Conservation (phyloP, 805 yeast genomes). For the Brettanomyces custersianus region DNA sequence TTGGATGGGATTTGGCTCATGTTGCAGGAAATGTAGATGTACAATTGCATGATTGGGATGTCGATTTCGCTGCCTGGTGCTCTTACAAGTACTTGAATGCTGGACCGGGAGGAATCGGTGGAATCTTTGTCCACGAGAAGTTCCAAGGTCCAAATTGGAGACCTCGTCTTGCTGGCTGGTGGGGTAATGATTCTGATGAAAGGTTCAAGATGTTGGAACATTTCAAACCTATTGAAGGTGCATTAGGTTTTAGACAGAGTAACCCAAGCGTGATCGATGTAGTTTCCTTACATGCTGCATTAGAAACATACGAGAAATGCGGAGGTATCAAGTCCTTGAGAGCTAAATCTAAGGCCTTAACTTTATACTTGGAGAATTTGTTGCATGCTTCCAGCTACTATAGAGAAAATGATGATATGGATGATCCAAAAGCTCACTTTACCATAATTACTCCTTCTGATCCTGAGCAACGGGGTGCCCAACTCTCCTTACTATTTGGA, state of each 20-base stretch:
- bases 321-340: constrained; percentile 62
- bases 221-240: constrained; percentile 78
- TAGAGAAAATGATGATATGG: constrained; percentile 19
- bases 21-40: constrained; percentile 84
- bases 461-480: constrained; percentile 63
- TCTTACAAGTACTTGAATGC: constrained; percentile 84
- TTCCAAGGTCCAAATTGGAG: constrained; percentile 22
- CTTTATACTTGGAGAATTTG: constrained; percentile 43
- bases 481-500: constrained; percentile 64
- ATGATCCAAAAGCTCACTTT: constrained; percentile 32
- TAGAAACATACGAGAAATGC: constrained; percentile 46
- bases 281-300: constrained; percentile 59
- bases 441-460: constrained; percentile 67
- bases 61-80: constrained; percentile 94
- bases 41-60: constrained; percentile 75
- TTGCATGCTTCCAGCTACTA: constrained; percentile 41
- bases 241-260: constrained; percentile 81
- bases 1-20: constrained; percentile 96
- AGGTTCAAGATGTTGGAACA: constrained; percentile 74
- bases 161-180: constrained; percentile 92
- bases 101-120: constrained; percentile 93
- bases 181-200: constrained; percentile 73
- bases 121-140: constrained; percentile 65
- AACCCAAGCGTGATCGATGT: constrained; percentile 86
- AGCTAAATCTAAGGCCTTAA: constrained; percentile 46